These are phyloP conservation scores for Patellaria atrata DNA, from an alignment of 495 filamentous ascomycete species.

Conservation along the genomic window DNA sequence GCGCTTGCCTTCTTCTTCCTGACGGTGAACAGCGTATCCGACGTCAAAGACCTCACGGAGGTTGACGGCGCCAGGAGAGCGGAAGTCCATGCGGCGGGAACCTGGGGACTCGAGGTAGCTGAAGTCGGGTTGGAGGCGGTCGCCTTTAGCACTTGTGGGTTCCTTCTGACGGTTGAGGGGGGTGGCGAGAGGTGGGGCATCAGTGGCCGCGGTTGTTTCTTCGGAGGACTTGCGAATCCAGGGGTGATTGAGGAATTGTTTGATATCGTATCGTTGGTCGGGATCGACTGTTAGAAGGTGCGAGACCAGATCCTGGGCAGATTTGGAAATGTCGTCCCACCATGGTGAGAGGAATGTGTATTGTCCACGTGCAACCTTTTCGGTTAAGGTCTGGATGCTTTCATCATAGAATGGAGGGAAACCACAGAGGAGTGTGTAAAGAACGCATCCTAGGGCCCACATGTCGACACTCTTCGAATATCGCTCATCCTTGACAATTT, in stretches of 20 bases:
- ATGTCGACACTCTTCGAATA: conserved; percentile 99
- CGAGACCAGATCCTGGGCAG: conserved; percentile 84
- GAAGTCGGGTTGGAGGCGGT: conserved; percentile 33
- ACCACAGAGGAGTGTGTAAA: conserved; percentile 91
- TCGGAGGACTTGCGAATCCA: conserved; percentile 79
- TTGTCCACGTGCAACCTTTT: conserved; percentile 92
- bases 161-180: conserved; percentile 43
- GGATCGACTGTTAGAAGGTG: conserved; percentile 90
- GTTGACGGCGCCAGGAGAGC: conserved; percentile 88
- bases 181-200: conserved; percentile 64
- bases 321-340: conserved; percentile 98
- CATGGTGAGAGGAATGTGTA: conserved; percentile 97
- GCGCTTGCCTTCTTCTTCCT: conserved; percentile 91
- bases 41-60: conserved; percentile 96
- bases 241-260: conserved; percentile 76
- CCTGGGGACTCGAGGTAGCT: conserved; percentile 43
- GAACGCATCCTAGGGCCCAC: conserved; percentile 95
- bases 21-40: conserved; percentile 85
- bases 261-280: conserved; percentile 77
- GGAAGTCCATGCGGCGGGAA: conserved; percentile 71
- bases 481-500: conserved; percentile 97
- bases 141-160: conserved; percentile 23
- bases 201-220: conserved; percentile 52
- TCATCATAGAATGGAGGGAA: conserved; percentile 99
- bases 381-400: conserved; percentile 89